Evolutionary conservation across 768 basidiomycete genomes (phyloP), one percentile per base, ranked within the genome.

Genomic region (Psilocybe sp.): DNA sequence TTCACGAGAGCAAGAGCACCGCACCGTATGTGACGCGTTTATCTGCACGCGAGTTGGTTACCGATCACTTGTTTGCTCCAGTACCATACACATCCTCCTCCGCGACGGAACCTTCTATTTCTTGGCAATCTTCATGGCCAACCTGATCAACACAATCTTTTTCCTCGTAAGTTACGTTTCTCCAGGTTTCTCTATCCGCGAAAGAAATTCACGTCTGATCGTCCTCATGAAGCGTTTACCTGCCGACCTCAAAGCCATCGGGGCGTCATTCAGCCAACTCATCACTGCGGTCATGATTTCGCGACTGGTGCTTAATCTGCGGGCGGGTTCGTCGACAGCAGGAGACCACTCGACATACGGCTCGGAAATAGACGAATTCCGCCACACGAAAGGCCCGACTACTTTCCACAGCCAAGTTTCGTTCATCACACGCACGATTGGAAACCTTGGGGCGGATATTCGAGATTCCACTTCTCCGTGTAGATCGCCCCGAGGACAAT

Each of bases 191-290:
- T n/a, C 10, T n/a, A 49, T 19, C 10, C 13, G 4, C 33, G n/a
- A 31, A 23, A 2, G 12, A 23, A 10, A 32, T 39, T n/a, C 36
- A 6, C 15, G 4, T 15, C 33, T 5, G n/a, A 14, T 14, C 14
- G 8, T 38, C 23, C 23, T 40, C n/a, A 5, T 7, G 18, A 18
- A 54, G 53, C 45, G 46, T 5, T 48, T 49, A 4, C 23, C 33
- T 15, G 33, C 34, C 6, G 65, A 65, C 43, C 47, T 68, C 5
- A 66, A 66, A 47, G 64, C 64, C 3, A 59, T 66, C 28, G 66
- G 65, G 10, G 66, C 66, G 9, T 64, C 64, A 0, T 66, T 68
- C 53, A 64, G 62, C 28, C 66, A 66, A 43, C 53, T 64, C 18
- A 57, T 68, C 9, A 66, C 65, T 5, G 46, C 62, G 10, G 50